Base-by-base conservation (phyloP, 129 eudicot genomes). In the Erigeron canadensis region DNA sequence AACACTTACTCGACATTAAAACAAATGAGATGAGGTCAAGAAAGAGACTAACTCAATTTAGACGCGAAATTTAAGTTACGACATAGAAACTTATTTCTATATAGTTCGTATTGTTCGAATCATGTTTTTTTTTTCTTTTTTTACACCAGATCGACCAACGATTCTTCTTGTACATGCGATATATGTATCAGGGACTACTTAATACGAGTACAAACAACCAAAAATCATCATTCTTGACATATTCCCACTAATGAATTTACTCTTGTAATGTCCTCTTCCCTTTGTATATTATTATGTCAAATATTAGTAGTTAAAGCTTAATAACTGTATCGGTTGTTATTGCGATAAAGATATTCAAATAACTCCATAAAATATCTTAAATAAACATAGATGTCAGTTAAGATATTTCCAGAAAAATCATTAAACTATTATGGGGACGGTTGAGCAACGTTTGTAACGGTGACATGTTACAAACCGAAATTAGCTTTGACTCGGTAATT, bases 371-470 rank as follows among this genome's bases (percentile, higher is more conserved):
- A 60, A 60, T 28, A 19, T 19, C 7, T 8, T 56, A 17, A 56
- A 56, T 56, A 21, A 9, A 56, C n/a, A n/a, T 56, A 56, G 11
- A 56, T 17, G 19, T 19, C 3, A 56, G 19, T 19, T 21, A 18
- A 55, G 9, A 7, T 1, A 6, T 4, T 56, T 16, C 19, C 4
- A 8, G 2, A 8, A 7, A 5, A 17, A 55, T 19, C 9, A 7
- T 56, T 19, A 1, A 60, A 0, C 12, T 60, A 60, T 9, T 34
- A 60, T 34, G 18, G 19, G 44, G 65, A 22, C 65, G 65, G 65
- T 60, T 60, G 43, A 60, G 65, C 44, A 28, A 60, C 65, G 65
- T 60, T 23, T 34, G 42, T 60, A 34, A 34, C 44, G 65, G 42
- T 60, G 41, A 34, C 65, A 60, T 28, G 65, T 60, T 13, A 60